Evolutionary conservation across 2,329 filamentous ascomycete genomes (phyloP), one percentile per base, ranked within the genome.

Genomic region (Hortaea werneckii): DNA sequence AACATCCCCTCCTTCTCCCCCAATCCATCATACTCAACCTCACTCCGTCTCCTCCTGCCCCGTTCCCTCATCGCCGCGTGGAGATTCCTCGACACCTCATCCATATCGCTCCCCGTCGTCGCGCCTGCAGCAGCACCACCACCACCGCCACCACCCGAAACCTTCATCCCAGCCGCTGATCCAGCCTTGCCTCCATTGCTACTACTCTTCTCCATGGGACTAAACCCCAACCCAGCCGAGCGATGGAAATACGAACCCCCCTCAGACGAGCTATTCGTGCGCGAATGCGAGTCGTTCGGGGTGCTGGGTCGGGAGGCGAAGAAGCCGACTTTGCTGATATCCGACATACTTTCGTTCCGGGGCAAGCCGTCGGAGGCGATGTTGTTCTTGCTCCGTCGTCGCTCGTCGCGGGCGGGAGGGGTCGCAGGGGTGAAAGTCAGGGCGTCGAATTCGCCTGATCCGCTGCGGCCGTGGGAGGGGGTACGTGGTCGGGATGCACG

Each of bases 341-440:
- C 90, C 65, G 83, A 83, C 69, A 95, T 95, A 0, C 86, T 92
- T 67, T 96, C 92, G 69, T 95, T 95, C 49, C 85, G 82, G 6
- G 90, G 89, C 1, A 81, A 54, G 77, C 82, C 67, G 63, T 75
- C 65, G 67, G 69, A 46, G 42, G 55, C 50, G 32, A 35, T 2
- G 38, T 47, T 35, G n/a, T 43, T 45, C 20, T 37, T 5, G 54
- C 45, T 50, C 43, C 13, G 38, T 45, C 32, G 26, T 10, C 27
- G 40, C 2, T 28, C 8, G 10, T 28, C 9, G 45, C 28, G 38
- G 5, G 55, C 45, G 49, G 49, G 51, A 37, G 44, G 54, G 41
- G 50, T 54, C n/a, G 53, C 48, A 13, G 58, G 54, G 1, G 58
- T 54, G 46, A 58, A 57, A 3, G 49, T 51, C 32, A 58, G 43